phyloP scores from a whole-genome alignment of 345 rosid species.

The Barbarea vulgaris region DNA sequence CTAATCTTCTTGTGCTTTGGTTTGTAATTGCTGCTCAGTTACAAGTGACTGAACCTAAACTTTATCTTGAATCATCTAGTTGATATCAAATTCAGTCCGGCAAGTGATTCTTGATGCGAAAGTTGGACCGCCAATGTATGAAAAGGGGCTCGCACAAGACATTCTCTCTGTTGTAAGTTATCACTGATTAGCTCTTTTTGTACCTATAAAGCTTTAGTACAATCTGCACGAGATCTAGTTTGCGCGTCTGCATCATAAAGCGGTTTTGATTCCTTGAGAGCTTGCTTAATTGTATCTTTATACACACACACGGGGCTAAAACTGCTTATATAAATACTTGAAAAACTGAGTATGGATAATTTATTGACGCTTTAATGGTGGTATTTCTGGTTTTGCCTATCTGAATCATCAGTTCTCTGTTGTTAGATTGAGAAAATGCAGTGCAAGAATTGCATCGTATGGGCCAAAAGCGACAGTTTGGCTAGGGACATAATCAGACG shows the following conservation, averaged over 20 bases:
- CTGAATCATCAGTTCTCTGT: slow-evolving; percentile 5
- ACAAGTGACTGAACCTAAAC: slow-evolving; percentile 28
- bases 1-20: slow-evolving; percentile 3
- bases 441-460: slow-evolving; percentile 76
- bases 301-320: background rate
- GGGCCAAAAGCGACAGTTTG: slow-evolving; percentile 91
- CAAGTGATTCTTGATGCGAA: slow-evolving; percentile 88
- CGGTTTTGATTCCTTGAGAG: slow-evolving; percentile 2
- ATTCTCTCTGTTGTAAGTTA: slow-evolving; percentile 65
- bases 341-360: slow-evolving; percentile 2
- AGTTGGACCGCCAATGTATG: slow-evolving; percentile 86
- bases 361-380: background rate
- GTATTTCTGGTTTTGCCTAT: background rate
- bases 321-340: background rate
- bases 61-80: slow-evolving; percentile 42
- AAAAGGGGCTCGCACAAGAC: slow-evolving; percentile 82
- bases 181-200: background rate
- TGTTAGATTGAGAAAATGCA: slow-evolving; percentile 61
- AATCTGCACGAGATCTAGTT: background rate
- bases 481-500: slow-evolving; percentile 69
- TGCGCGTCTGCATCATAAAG: background rate
- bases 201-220: background rate
- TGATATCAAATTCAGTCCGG: slow-evolving; percentile 69
- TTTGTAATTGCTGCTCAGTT: slow-evolving; percentile 10
- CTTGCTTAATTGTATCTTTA: background rate